Percentiles rank a stretch among this genome's conserved stretches.
Evolutionary conservation across 139 green algal species (phyloP).

Genomic region (Closterium sp.): DNA sequence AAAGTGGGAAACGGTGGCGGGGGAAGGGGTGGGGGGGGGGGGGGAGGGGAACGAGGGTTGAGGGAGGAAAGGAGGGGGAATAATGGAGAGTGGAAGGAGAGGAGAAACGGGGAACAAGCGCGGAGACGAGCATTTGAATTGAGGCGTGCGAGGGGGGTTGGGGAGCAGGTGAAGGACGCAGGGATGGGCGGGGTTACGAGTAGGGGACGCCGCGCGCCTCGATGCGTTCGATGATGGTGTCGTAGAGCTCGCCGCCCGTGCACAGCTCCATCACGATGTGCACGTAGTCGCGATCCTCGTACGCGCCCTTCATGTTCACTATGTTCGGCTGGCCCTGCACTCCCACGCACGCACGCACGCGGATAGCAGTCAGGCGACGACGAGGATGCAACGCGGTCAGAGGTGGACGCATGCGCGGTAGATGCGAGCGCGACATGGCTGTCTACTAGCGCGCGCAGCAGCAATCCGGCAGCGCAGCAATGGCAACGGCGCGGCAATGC

Average conservation of each 20-base stretch:
- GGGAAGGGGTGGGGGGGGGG: too few species aligned
- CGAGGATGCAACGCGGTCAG: too few species aligned
- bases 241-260: constrained; percentile 92
- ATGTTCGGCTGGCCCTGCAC: constrained; percentile 69
- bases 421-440: too few species aligned
- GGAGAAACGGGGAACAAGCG: too few species aligned
- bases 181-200: neutral
- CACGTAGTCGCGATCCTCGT: constrained; percentile 18
- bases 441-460: too few species aligned
- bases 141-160: neutral
- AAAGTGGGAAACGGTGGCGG: too few species aligned
- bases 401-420: too few species aligned
- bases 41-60: neutral
- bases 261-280: constrained; percentile 61
- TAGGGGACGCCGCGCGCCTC: neutral
- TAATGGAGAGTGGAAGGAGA: too few species aligned
- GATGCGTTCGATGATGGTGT: neutral
- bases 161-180: neutral
- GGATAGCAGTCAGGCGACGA: neutral
- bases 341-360: too few species aligned
- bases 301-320: constrained; percentile 49
- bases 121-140: too few species aligned
- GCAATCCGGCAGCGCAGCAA: neutral
- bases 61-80: neutral
- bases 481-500: neutral